Conservation (phyloP, 2,329 filamentous ascomycete genomes). For the Aspergillus texensis region DNA sequence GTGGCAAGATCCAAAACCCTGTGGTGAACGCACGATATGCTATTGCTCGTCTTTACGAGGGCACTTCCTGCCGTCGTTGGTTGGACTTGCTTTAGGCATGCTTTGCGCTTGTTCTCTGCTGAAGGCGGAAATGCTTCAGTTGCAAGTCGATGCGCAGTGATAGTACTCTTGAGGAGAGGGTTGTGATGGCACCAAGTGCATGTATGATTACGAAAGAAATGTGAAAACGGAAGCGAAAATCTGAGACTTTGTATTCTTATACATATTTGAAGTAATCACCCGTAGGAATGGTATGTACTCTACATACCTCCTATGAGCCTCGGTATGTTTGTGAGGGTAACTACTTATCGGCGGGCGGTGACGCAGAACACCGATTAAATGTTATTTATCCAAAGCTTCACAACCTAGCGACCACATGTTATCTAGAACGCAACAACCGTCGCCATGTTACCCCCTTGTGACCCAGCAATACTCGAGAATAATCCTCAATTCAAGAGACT, state of each 20-base stretch:
- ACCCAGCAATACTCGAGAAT: slow-evolving; percentile 40
- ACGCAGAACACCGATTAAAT: background rate
- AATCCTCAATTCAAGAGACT: slow-evolving; percentile 48
- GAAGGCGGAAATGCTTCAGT: background rate
- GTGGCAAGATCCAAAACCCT: background rate
- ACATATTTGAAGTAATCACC: background rate
- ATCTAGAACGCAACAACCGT: background rate
- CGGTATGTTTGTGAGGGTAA: too few relatives aligned
- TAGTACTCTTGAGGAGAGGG: slow-evolving; percentile 13
- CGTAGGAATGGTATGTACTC: too few relatives aligned
- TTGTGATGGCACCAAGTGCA: slow-evolving; percentile 19
- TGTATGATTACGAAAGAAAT: slow-evolving; percentile 46
- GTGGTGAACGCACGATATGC: background rate
- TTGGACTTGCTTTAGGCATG: background rate
- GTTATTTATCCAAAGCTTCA: background rate
- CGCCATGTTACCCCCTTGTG: slow-evolving; percentile 47
- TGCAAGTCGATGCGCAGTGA: slow-evolving; percentile 3
- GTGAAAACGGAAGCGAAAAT: slow-evolving; percentile 36
- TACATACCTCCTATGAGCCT: too few relatives aligned
- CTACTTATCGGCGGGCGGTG: background rate
- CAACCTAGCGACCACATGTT: background rate
- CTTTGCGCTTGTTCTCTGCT: background rate
- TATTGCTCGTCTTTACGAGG: background rate
- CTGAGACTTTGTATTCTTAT: slow-evolving; percentile 25
- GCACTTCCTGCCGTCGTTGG: background rate